A percentile compares a stretch with the other conserved stretches of the same genome.
phyloP scores from a whole-genome alignment of 2,329 filamentous ascomycete genomes.

The Rasamsonia emersonii region DNA sequence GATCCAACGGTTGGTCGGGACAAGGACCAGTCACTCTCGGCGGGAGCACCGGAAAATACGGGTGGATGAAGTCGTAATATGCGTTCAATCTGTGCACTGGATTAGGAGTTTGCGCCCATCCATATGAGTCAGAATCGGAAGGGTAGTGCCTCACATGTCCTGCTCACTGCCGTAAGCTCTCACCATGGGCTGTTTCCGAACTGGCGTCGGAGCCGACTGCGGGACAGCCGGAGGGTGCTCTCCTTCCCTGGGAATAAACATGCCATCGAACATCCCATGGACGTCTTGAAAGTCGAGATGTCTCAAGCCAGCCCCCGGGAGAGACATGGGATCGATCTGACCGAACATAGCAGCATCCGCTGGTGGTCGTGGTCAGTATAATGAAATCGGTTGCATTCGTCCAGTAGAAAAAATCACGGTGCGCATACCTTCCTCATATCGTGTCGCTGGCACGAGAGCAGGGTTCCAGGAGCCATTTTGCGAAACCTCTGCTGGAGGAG shows the following conservation, averaged over 20 bases:
- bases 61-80: conserved; percentile 39
- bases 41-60: conserved; percentile 38
- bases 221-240: conserved; percentile 18
- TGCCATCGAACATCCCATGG: conserved; percentile 29
- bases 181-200: conserved; percentile 21
- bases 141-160: conserved; percentile 29
- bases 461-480: conserved; percentile 15
- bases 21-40: conserved; percentile 22
- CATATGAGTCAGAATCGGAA: not conserved
- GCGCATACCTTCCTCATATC: conserved; percentile 26
- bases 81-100: conserved; percentile 29
- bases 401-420: conserved; percentile 1
- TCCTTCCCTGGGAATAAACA: conserved; percentile 21
- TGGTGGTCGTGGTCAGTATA: conserved; percentile 15
- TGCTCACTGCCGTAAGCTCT: conserved; percentile 33
- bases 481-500: conserved; percentile 14
- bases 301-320: conserved; percentile 32
- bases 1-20: conserved; percentile 26
- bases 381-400: not conserved
- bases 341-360: conserved; percentile 28
- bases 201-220: conserved; percentile 19
- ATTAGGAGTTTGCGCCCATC: conserved; percentile 10
- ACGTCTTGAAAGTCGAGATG: conserved; percentile 32
- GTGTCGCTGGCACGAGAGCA: conserved; percentile 14
- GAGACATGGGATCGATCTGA: conserved; percentile 33